Evolutionary conservation across 306 rosid genomes (phyloP).

Genomic region (Fagus sylvatica): DNA sequence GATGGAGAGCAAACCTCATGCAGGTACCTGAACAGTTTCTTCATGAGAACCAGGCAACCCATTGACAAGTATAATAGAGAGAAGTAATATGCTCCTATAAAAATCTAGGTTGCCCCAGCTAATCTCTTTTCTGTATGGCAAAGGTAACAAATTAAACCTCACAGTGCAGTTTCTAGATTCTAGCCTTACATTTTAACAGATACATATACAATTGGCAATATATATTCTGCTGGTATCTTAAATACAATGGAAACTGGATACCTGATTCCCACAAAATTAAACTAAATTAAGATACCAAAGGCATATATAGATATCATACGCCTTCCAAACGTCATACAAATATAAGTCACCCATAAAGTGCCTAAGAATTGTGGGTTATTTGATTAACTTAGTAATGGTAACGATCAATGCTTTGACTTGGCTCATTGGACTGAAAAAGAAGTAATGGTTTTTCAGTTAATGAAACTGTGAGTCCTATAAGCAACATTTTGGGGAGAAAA

Average conservation of each 20-base stretch:
- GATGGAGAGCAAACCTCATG: slow-evolving; percentile 99
- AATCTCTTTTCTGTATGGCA: background rate
- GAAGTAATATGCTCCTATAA: background rate
- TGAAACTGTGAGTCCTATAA: background rate
- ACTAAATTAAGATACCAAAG: background rate
- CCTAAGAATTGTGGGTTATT: background rate
- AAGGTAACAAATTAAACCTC: background rate
- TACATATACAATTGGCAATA: background rate
- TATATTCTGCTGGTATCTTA: background rate
- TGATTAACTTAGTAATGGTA: background rate
- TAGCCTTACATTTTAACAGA: background rate
- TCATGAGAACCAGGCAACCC: slow-evolving; percentile 22
- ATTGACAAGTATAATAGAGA: slow-evolving; percentile 8
- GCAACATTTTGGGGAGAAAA: background rate
- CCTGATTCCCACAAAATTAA: background rate
- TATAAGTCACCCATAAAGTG: background rate
- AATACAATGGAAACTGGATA: background rate
- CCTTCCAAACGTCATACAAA: background rate
- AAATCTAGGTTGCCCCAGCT: slow-evolving; percentile 9
- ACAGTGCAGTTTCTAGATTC: slow-evolving; percentile 6
- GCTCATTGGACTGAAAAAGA: background rate
- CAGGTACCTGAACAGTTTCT: slow-evolving; percentile 62
- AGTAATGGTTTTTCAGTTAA: background rate
- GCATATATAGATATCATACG: background rate
- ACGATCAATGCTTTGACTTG: background rate